Conservation (phyloP, 176 grass and related monocot genomes). For the Calamus simplicifolius region DNA sequence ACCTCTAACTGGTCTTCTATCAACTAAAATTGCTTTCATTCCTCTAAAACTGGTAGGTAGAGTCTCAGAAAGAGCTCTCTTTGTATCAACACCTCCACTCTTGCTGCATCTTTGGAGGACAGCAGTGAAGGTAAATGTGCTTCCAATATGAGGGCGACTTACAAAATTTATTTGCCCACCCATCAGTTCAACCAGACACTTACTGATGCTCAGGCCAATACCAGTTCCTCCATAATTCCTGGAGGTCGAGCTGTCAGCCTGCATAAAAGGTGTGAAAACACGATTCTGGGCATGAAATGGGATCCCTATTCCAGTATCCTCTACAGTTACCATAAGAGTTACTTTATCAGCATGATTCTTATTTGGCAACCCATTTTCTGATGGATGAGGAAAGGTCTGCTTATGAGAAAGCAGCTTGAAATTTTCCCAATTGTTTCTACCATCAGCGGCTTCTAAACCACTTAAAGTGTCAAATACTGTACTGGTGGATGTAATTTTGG, state of each 20-base stretch:
- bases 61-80: conserved; percentile 45
- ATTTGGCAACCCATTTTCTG: conserved; percentile 15
- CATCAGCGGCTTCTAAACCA: conserved; percentile 85
- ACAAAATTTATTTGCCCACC: conserved; percentile 83
- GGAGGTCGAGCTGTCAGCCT: conserved; percentile 17
- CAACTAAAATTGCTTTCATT: neutral
- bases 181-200: conserved; percentile 93
- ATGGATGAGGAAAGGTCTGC: conserved; percentile 17
- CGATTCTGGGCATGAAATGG: conserved; percentile 36
- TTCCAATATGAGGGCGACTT: conserved; percentile 64
- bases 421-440: conserved; percentile 80
- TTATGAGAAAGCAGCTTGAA: conserved; percentile 61
- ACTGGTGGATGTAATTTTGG: conserved; percentile 24
- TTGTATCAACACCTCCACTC: conserved; percentile 40
- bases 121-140: conserved; percentile 86
- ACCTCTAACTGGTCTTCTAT: conserved; percentile 1
- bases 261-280: conserved; percentile 26
- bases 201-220: conserved; percentile 28
- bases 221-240: conserved; percentile 21
- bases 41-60: conserved; percentile 39
- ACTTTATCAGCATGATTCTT: conserved; percentile 40
- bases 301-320: conserved; percentile 94
- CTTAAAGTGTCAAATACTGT: conserved; percentile 66
- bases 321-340: conserved; percentile 80
- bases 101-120: conserved; percentile 39